phyloP scores from a whole-genome alignment of 2,329 filamentous ascomycete genomes.

The Diatrype stigma region DNA sequence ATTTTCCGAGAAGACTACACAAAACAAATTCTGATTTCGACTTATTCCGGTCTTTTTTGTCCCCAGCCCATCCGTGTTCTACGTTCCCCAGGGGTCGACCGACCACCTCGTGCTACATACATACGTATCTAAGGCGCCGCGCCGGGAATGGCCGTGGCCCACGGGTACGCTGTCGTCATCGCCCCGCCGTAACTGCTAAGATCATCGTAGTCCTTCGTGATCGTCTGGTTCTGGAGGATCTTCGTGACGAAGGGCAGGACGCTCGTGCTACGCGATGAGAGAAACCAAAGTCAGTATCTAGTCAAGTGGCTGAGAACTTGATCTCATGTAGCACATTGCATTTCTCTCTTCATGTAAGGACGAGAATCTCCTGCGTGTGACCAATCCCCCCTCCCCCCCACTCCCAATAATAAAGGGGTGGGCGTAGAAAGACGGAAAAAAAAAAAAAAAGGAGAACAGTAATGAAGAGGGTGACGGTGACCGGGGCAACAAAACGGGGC shows the following conservation, averaged over 20 bases:
- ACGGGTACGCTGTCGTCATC: slow-evolving; percentile 42
- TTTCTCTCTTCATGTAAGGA: no score
- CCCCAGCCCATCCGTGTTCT: no score
- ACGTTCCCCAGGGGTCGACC: not conserved
- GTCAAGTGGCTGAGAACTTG: no score
- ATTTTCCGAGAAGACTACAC: no score
- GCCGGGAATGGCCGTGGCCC: slow-evolving; percentile 37
- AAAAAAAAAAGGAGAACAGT: not conserved
- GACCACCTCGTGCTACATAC: not conserved
- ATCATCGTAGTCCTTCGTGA: slow-evolving; percentile 41
- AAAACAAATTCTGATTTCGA: not conserved
- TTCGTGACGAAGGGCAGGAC: slow-evolving; percentile 45
- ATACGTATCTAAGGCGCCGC: slow-evolving; percentile 16
- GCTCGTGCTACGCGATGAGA: slow-evolving; percentile 28
- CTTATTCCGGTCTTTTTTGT: not conserved
- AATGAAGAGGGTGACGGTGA: not conserved
- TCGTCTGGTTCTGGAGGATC: slow-evolving; percentile 41
- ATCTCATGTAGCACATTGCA: no score
- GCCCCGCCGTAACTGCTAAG: slow-evolving; percentile 39
- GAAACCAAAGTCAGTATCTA: slow-evolving; percentile 9
- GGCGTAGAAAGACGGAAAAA: not conserved
- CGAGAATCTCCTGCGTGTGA: no score
- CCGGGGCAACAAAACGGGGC: not conserved
- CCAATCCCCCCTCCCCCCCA: not conserved
- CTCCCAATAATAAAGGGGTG: no score